These are phyloP conservation scores for Salix udensis DNA, from an alignment of 345 rosid species.

Conservation along the genomic window DNA sequence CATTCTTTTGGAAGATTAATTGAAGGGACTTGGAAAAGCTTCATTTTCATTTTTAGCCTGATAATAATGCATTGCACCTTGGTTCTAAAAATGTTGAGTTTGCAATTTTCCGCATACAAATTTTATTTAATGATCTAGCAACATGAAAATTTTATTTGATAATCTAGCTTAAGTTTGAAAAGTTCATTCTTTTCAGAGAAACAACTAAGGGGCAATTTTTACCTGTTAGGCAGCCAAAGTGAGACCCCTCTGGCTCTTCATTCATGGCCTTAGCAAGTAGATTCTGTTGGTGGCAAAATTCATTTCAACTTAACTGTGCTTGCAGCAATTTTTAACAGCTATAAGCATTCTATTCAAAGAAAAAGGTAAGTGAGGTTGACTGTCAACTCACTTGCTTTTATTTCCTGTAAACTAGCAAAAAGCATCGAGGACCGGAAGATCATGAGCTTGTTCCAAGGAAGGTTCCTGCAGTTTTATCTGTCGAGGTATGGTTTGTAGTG, in stretches of 20 bases:
- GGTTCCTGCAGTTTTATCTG: slow-evolving; percentile 91
- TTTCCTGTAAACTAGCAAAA: slow-evolving; percentile 42
- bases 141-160: background rate
- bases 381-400: slow-evolving; percentile 1
- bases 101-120: background rate
- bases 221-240: background rate
- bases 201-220: background rate
- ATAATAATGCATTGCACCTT: background rate
- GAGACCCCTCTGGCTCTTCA: background rate
- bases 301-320: background rate
- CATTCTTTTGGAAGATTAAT: background rate
- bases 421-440: slow-evolving; percentile 45
- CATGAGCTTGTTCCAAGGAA: slow-evolving; percentile 39
- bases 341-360: background rate
- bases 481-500: slow-evolving; percentile 54
- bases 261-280: background rate
- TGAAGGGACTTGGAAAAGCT: background rate
- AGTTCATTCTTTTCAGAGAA: background rate
- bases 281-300: background rate
- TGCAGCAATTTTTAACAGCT: background rate
- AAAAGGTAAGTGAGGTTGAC: background rate
- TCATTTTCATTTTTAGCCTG: too few species aligned
- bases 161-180: background rate
- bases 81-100: background rate
- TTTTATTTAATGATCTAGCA: too few species aligned